A percentile compares a stretch with the other conserved stretches of the same genome.
phyloP scores from a whole-genome alignment of 345 rosid genomes.

The Eucalyptus urophylla region DNA sequence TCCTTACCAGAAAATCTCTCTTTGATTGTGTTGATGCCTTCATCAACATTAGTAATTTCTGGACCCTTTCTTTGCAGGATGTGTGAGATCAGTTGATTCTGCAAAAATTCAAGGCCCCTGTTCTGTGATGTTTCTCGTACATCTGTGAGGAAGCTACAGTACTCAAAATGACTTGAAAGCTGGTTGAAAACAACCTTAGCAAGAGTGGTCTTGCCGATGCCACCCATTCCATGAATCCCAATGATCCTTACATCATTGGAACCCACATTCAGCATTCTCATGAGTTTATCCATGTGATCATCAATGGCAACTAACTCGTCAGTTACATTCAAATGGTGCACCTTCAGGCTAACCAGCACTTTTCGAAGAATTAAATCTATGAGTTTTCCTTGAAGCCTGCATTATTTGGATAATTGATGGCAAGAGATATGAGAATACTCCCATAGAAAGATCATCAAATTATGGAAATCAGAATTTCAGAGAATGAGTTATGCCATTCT shows the following conservation, averaged over 20 bases:
- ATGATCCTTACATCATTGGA: neutral
- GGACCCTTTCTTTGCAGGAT: conserved; percentile 2
- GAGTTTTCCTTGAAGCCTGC: conserved; percentile 4
- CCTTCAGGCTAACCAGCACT: neutral
- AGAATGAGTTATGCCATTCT: neutral
- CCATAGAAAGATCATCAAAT: neutral
- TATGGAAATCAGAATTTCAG: neutral
- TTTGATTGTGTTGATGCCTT: conserved; percentile 4
- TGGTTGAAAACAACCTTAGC: conserved; percentile 4
- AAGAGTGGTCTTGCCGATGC: conserved; percentile 19
- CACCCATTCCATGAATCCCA: conserved; percentile 17
- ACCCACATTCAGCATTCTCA: neutral
- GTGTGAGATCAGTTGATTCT: conserved; percentile 2
- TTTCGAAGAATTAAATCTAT: neutral
- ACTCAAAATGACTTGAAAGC: neutral
- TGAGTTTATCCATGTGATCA: neutral
- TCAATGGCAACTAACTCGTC: conserved; percentile 1
- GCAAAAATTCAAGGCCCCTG: neutral
- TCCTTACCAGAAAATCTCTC: neutral
- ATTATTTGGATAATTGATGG: neutral
- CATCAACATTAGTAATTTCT: neutral
- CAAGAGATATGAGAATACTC: neutral
- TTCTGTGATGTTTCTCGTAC: neutral
- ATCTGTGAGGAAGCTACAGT: conserved; percentile 1
- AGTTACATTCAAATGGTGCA: neutral